These are phyloP conservation scores for Bacidia rubella DNA, from an alignment of 495 filamentous ascomycete genomes.

Conservation along the genomic window DNA sequence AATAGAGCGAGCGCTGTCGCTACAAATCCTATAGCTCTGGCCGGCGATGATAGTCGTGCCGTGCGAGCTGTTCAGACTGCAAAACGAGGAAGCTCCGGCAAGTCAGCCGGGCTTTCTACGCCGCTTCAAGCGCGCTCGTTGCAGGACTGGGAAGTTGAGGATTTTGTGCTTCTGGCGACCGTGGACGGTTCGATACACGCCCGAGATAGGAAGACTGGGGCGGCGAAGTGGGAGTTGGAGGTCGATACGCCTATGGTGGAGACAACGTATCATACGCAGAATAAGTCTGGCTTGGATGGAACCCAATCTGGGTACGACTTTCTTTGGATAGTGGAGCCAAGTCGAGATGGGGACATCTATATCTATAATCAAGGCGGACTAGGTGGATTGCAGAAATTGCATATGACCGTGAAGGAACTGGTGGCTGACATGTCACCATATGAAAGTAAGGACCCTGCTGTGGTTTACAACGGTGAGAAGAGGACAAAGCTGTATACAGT, in stretches of 20 bases:
- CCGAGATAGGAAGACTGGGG: constrained; percentile 73
- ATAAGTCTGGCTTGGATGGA: constrained; percentile 42
- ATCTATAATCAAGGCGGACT: constrained; percentile 57
- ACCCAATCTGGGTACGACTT: constrained; percentile 61
- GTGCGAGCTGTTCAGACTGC: constrained; percentile 70
- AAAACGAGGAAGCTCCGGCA: constrained; percentile 39
- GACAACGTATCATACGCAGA: constrained; percentile 67
- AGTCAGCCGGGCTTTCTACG: constrained; percentile 59
- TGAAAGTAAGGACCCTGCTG: constrained; percentile 49
- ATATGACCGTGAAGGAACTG: constrained; percentile 66
- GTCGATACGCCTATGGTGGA: constrained; percentile 78
- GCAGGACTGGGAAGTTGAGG: constrained; percentile 99
- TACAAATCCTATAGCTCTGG: constrained; percentile 88
- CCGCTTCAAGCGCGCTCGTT: constrained; percentile 81
- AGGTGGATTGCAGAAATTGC: constrained; percentile 48
- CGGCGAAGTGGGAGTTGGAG: constrained; percentile 70
- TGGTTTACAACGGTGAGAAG: constrained; percentile 71
- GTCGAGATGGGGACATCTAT: constrained; percentile 75
- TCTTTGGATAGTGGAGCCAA: constrained; percentile 95
- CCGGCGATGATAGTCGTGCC: constrained; percentile 44
- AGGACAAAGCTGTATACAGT: constrained; percentile 70
- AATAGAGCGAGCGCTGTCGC: constrained; percentile 64
- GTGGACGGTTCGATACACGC: constrained; percentile 94
- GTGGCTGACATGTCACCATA: constrained; percentile 55
- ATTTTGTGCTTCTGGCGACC: constrained; percentile 98